Conservation (phyloP, 2,329 filamentous ascomycete genomes). For the Aspergillus felis region DNA sequence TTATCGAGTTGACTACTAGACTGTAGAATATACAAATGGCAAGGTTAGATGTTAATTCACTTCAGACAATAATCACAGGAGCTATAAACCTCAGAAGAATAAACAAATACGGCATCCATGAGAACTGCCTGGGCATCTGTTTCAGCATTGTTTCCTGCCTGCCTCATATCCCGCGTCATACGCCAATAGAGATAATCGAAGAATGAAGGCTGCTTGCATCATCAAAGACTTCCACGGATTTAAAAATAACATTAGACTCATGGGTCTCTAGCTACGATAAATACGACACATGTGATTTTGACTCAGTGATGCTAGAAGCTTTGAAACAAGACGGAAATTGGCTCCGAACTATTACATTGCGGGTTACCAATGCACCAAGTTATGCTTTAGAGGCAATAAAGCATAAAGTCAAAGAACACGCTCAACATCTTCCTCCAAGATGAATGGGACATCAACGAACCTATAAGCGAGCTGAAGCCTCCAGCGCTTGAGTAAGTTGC, state of each 20-base stretch:
- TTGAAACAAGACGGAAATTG: conserved; percentile 14
- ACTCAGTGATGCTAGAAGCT: conserved; percentile 18
- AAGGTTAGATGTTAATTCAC: not conserved
- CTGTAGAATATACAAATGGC: not conserved
- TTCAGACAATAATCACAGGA: too few species aligned
- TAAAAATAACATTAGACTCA: conserved; percentile 3
- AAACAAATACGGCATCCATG: too few species aligned
- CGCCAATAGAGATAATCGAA: not conserved
- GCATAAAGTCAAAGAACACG: conserved; percentile 9
- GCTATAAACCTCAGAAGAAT: too few species aligned
- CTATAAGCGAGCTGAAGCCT: conserved; percentile 13
- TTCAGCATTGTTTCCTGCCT: too few species aligned
- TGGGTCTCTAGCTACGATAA: not conserved
- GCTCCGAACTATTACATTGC: conserved; percentile 14
- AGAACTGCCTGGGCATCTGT: too few species aligned
- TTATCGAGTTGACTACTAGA: not conserved
- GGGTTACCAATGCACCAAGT: conserved; percentile 13
- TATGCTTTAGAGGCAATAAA: conserved; percentile 14
- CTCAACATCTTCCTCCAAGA: conserved; percentile 12
- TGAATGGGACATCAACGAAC: conserved; percentile 22
- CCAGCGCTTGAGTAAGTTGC: conserved; percentile 18
- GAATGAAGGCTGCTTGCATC: not conserved
- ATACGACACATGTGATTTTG: conserved; percentile 17
- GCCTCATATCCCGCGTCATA: too few species aligned
- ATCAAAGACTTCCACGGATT: conserved; percentile 5